These are phyloP conservation scores for Imleria badia DNA, from an alignment of 768 basidiomycete genomes.

Conservation along the genomic window DNA sequence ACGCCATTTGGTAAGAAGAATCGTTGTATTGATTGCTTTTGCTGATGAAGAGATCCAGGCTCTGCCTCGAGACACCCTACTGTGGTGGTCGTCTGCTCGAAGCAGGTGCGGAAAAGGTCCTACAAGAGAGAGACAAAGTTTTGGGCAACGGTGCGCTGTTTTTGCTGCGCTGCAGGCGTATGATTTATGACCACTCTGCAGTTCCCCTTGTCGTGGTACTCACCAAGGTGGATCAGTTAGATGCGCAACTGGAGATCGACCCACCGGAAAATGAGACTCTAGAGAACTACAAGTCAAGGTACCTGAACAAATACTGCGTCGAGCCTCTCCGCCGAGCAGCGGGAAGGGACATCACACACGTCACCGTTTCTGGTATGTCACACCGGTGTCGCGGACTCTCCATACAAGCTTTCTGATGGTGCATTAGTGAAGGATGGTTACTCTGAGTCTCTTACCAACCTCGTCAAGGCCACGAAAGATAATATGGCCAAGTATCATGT, in stretches of 20 bases:
- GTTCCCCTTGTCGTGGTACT: constrained; percentile 17
- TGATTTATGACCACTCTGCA: not conserved
- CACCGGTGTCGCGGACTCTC: not conserved
- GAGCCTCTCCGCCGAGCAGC: not conserved
- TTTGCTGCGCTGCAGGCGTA: not conserved
- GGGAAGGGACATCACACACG: not conserved
- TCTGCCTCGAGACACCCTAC: constrained; percentile 15
- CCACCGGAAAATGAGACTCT: not conserved
- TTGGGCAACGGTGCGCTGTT: constrained; percentile 5
- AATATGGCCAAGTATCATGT: constrained; percentile 5
- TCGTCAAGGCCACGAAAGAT: constrained; percentile 1
- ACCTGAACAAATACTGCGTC: not conserved
- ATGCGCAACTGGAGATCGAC: constrained; percentile 1
- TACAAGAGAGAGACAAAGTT: constrained; percentile 1
- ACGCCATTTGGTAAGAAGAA: constrained; percentile 12
- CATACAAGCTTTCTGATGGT: not conserved
- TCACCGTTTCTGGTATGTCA: constrained; percentile 12
- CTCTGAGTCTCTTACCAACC: not conserved
- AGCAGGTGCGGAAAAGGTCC: constrained; percentile 9
- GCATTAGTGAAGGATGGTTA: constrained; percentile 3
- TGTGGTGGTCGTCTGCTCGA: constrained; percentile 17
- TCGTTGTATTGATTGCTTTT: not conserved
- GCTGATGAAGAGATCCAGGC: constrained; percentile 6
- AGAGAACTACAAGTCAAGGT: not conserved
- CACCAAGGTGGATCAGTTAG: constrained; percentile 14